Evolutionary conservation across 192 early-diverging fungal species (phyloP), one percentile per base, ranked within the genome.

Genomic region (Backusella luteola): DNA sequence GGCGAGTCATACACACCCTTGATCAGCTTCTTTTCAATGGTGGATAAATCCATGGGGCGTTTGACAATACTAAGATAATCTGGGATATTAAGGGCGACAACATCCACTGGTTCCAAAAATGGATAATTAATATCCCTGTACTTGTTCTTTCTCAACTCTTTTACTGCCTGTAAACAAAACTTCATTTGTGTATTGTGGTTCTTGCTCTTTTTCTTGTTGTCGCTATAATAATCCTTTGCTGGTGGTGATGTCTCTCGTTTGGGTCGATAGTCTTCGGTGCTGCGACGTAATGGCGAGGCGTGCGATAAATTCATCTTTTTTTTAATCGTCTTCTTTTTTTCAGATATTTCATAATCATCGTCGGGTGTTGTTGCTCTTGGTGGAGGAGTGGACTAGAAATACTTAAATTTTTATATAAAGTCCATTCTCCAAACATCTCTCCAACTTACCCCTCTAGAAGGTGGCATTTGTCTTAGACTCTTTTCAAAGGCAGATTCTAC

Each of bases 31-130:
- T 81, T 80, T 73, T 85, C 80, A 21, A 96, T 90, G 0, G 94
- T 96, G 34, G 85, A 83, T 44, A 96, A 71, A 76, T 96, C 95
- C 94, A 96, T 96, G 11, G 95, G 95, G 74, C 89, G 72, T 72
- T 91, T 94, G 81, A 96, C 85, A 34, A 96, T 82, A 1, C 78
- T 68, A 35, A 82, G 83, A 84, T 96, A 96, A 67, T 87, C 86
- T n/a, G 94, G 95, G 44, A 96, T 93, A 71, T 87, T 86, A 73
- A 95, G 86, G 3, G 86, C 88, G 26, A 93, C 82, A 34, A 87
- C 88, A 73, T 96, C 94, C 34, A 96, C 94, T 0, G 95, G 94
- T 49, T 83, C 78, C 23, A 87, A 74, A 59, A 92, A 92, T 63
- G 87, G 86, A 52, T 89, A 91, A 32, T 85, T 86, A n/a, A 91